Conservation (phyloP, 495 filamentous ascomycete genomes). For the Hypomontagnella submonticulosa region DNA sequence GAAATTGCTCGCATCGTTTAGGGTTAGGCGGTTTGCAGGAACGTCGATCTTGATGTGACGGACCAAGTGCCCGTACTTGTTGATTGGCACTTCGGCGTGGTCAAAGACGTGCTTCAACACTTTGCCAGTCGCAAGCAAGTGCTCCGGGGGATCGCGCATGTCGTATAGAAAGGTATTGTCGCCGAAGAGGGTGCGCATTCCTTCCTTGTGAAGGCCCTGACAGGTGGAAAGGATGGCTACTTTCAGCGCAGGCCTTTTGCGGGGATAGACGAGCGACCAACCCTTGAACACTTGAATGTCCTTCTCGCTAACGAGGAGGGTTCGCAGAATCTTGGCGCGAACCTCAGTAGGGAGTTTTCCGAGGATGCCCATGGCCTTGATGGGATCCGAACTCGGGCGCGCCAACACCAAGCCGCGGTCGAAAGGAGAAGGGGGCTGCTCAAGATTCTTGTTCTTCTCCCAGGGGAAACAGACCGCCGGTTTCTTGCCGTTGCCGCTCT, state of each 20-base stretch:
- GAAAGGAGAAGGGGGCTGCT: conserved; percentile 20
- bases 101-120: conserved; percentile 2
- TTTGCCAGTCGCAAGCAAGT: not conserved
- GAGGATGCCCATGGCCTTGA: conserved; percentile 11
- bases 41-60: conserved; percentile 52
- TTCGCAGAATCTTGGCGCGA: conserved; percentile 50
- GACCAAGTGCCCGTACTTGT: conserved; percentile 51
- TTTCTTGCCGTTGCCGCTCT: not conserved
- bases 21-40: conserved; percentile 44
- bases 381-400: not conserved
- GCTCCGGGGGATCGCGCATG: conserved; percentile 48
- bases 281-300: conserved; percentile 49
- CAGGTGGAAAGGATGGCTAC: conserved; percentile 49
- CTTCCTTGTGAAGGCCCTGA: conserved; percentile 43
- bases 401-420: not conserved
- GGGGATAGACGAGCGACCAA: conserved; percentile 49
- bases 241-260: conserved; percentile 36
- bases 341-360: conserved; percentile 47
- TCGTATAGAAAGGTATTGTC: conserved; percentile 55
- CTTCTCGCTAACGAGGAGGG: conserved; percentile 47
- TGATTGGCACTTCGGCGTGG: conserved; percentile 44
- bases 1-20: conserved; percentile 10
- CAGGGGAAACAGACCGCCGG: conserved; percentile 4
- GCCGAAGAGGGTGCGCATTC: conserved; percentile 50
- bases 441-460: conserved; percentile 13